These are phyloP conservation scores for Albizia julibrissin DNA, from an alignment of 306 rosid species.

Conservation along the genomic window DNA sequence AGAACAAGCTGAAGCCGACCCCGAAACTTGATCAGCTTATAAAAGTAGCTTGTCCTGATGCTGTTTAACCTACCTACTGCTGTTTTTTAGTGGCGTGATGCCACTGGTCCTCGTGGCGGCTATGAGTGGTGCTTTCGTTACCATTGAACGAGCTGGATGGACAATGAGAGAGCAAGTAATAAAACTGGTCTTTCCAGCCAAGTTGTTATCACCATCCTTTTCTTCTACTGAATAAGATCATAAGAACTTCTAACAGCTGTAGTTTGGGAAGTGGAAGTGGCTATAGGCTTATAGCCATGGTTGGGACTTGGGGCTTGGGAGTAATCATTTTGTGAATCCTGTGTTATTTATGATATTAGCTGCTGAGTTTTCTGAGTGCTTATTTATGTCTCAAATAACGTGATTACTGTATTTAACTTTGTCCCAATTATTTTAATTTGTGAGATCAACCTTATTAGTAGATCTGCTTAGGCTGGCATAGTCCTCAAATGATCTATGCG, in stretches of 20 bases:
- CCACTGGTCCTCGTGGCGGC: conserved; percentile 36
- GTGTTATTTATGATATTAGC: not conserved
- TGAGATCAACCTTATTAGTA: not conserved
- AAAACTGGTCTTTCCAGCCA: conserved; percentile 32
- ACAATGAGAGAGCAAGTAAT: conserved; percentile 25
- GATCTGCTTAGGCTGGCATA: not conserved
- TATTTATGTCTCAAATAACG: not conserved
- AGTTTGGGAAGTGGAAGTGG: conserved; percentile 33
- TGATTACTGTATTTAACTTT: conserved; percentile 7
- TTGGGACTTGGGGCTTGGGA: conserved; percentile 1
- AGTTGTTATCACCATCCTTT: conserved; percentile 9
- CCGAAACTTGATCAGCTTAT: conserved; percentile 37
- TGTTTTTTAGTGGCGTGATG: conserved; percentile 16
- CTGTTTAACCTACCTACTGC: conserved; percentile 26
- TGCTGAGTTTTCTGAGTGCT: not conserved
- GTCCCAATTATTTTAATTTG: not conserved
- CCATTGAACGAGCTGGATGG: conserved; percentile 32
- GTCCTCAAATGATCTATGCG: not conserved
- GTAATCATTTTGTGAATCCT: not conserved
- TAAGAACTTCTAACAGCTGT: not conserved
- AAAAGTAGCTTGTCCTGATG: conserved; percentile 29
- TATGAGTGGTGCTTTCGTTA: conserved; percentile 27
- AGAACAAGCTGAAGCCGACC: conserved; percentile 26
- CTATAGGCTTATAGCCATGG: not conserved
- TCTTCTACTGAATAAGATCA: not conserved